Base-by-base conservation (phyloP, 768 basidiomycete species). In the Pleurotus sapidus region DNA sequence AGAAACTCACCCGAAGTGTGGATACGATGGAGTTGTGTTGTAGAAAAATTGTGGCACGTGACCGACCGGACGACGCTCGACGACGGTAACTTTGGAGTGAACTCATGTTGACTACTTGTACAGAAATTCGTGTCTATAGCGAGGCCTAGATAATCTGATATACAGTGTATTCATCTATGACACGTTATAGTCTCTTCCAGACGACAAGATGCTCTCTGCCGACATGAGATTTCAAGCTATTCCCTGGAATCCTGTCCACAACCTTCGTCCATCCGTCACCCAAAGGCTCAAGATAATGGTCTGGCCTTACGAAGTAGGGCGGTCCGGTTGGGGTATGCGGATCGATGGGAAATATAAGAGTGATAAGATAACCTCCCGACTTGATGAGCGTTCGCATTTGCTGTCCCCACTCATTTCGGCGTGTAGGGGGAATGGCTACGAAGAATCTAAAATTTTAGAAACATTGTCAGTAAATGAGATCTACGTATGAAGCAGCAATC, bases 361-460 rank as follows among this genome's bases (percentile, higher is more conserved):
- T 79, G 59, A 90, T 78, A 20, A 90, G 77, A 58, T 80, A 78
- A 14, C 86, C 88, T 0, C 86, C 88, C 1, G 81, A 77, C 56
- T 82, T 84, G 51, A 86, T 67, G 14, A 91, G 66, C 14, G 73
- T 69, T 1, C 72, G 69, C 70, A 90, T 85, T 61, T 85, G 75
- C 12, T 64, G 60, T 0, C 80, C 89, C 88, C 87, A 89, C 15
- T 76, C 76, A 2, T 60, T 45, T 9, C 89, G 77, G 38, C 67
- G 72, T 2, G 69, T 57, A 0, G 85, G 88, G 0, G 82, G 83
- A 18, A 91, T 82, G 1, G 89, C 88, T 43, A 86, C 85, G 67
- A 91, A 90, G 72, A 90, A 89, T 1, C 85, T 87, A 58, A 72
- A 90, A 89, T 1, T 85, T 87, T 57, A 14, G 30, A n/a, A 15